These are phyloP conservation scores for Boletus sensibilis DNA, from an alignment of 768 basidiomycete species.

Conservation along the genomic window DNA sequence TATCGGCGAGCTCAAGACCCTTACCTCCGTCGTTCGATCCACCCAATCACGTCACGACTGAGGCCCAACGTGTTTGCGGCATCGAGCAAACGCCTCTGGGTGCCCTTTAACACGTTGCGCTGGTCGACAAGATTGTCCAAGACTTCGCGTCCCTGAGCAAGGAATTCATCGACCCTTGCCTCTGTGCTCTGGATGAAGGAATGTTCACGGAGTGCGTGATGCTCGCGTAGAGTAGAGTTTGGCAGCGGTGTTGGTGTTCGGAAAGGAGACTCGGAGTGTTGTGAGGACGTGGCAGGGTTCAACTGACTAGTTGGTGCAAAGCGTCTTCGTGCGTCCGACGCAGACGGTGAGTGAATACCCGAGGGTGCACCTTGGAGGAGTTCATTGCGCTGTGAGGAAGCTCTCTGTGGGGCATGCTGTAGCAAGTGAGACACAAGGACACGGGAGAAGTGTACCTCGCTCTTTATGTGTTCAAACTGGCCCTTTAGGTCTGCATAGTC, in stretches of 20 bases:
- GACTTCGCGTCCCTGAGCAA: conserved; percentile 90
- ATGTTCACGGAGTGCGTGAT: conserved; percentile 84
- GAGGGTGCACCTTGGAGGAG: conserved; percentile 53
- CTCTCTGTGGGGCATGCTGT: conserved; percentile 43
- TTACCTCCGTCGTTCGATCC: conserved; percentile 94
- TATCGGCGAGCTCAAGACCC: background rate
- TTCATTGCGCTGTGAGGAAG: conserved; percentile 59
- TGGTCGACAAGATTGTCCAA: conserved; percentile 92
- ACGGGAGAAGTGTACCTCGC: conserved; percentile 36
- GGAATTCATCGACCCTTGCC: conserved; percentile 79
- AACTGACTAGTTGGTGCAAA: conserved; percentile 40
- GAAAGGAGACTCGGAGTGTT: conserved; percentile 87
- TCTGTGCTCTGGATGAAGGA: conserved; percentile 85
- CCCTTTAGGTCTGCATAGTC: conserved; percentile 82
- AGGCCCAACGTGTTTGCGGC: conserved; percentile 94
- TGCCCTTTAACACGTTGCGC: conserved; percentile 92
- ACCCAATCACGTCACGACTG: conserved; percentile 92
- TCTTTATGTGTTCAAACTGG: conserved; percentile 80
- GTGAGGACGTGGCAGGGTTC: conserved; percentile 44
- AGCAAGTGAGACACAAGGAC: background rate
- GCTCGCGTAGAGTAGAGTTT: conserved; percentile 59
- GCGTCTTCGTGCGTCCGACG: conserved; percentile 61
- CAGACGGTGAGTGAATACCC: conserved; percentile 30
- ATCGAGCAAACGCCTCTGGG: conserved; percentile 78
- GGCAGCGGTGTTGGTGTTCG: conserved; percentile 55